These are phyloP conservation scores for Dendrobium catenatum DNA, from an alignment of 106 monocot species.

Conservation along the genomic window DNA sequence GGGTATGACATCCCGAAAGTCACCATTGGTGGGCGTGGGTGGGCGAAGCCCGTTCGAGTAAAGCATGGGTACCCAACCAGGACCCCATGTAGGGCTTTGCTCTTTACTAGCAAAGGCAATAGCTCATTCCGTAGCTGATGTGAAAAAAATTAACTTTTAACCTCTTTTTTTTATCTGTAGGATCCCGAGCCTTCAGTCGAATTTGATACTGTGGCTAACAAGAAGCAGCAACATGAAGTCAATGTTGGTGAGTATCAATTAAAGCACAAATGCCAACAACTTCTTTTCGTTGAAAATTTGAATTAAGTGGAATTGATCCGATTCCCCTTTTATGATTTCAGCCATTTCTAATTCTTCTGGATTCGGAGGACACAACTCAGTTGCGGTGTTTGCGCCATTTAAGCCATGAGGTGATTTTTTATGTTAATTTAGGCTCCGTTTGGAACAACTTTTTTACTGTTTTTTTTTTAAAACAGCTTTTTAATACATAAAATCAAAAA, in stretches of 20 bases:
- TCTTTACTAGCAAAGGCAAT: background rate
- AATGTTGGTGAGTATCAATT: constrained; percentile 74
- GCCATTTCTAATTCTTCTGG: constrained; percentile 69
- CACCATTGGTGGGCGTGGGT: too few species aligned
- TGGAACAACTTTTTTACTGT: background rate
- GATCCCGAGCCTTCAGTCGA: constrained; percentile 80
- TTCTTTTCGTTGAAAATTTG: background rate
- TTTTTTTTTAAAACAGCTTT: too few species aligned
- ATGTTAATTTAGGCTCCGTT: background rate
- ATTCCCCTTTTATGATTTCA: constrained; percentile 1
- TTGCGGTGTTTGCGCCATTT: constrained; percentile 57
- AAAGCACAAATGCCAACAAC: background rate
- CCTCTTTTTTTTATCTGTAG: constrained; percentile 26
- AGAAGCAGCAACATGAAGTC: constrained; percentile 85
- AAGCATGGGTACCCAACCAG: too few species aligned
- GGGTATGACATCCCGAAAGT: too few species aligned
- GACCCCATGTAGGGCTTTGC: too few species aligned
- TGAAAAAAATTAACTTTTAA: background rate
- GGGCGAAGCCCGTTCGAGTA: too few species aligned
- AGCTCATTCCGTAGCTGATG: background rate
- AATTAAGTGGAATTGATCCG: too few species aligned
- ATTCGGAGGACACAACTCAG: constrained; percentile 68
- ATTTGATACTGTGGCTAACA: constrained; percentile 87
- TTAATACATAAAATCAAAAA: too few species aligned
- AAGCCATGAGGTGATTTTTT: constrained; percentile 30